Evolutionary conservation across 164 flowering plant species (phyloP), one percentile per base, ranked within the genome.

Genomic region (Kalanchoe fedtschenkoi): DNA sequence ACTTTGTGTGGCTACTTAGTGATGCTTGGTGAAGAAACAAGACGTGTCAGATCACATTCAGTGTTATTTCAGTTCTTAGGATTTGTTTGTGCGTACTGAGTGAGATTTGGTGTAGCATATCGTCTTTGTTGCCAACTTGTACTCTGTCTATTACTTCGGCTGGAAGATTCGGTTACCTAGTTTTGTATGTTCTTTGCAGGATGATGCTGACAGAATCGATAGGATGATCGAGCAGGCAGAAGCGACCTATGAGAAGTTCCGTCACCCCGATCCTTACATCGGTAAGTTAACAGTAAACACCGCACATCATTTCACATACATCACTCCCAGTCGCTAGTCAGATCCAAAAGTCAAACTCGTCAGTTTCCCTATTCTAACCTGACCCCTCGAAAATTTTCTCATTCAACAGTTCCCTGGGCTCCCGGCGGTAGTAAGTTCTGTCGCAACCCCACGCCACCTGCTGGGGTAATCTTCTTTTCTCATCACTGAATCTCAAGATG

Each of bases 251-350:
- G 74, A 86, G 34, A 88, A 86, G 77, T 89, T 79, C 79, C 76
- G 85, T 60, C 98, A 92, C 75, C 98, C 98, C 68, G 98, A 89
- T 80, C 98, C 98, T 70, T 92, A 92, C 72, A 82, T 88, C 75
- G 98, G 98, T 92, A 70, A 72, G 80, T 71, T 34, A 33, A 34
- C 34, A 35, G 61, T 28, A 17, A 10, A 30, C 32, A 17, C 42
- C n/a, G n/a, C n/a, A n/a, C n/a, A n/a, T n/a, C n/a, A n/a, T 11
- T 1, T 47, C 28, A 6, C 10, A 1, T 15, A n/a, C 8, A n/a
- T 44, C n/a, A 4, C 6, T n/a, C n/a, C 6, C 24, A 44, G 6
- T 19, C 21, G 51, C 9, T 21, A 19, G 7, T 47, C 28, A 6
- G 29, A 21, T 26, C 28, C 54, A 51, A 51, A 24, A 26, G 33